Percentiles rank a stretch among this genome's conserved stretches.
These are phyloP conservation scores for Megacollybia marginata DNA, from an alignment of 768 basidiomycete genomes.

Conservation along the genomic window DNA sequence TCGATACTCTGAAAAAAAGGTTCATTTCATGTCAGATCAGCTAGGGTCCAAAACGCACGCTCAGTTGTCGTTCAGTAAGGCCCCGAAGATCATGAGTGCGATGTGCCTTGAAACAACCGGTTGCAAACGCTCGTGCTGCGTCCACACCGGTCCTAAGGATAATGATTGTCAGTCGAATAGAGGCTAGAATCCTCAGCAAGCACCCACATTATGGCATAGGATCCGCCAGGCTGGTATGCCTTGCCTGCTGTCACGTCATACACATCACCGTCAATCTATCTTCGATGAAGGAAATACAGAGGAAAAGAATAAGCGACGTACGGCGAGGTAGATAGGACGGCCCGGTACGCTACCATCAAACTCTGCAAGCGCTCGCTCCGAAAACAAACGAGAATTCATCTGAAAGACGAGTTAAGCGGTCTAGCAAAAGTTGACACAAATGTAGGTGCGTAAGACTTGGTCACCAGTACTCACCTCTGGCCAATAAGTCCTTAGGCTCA, in stretches of 20 bases:
- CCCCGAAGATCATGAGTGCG: slow-evolving; percentile 88
- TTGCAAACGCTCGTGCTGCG: slow-evolving; percentile 88
- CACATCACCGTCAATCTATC: slow-evolving; percentile 83
- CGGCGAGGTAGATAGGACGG: slow-evolving; percentile 80
- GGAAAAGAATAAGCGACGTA: slow-evolving; percentile 26
- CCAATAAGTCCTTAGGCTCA: slow-evolving; percentile 51
- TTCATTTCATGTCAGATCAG: background rate
- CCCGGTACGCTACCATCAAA: slow-evolving; percentile 65
- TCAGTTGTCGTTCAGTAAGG: slow-evolving; percentile 60
- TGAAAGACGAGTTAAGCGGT: background rate
- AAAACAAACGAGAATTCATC: slow-evolving; percentile 60
- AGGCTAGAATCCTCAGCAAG: slow-evolving; percentile 1
- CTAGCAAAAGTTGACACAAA: background rate
- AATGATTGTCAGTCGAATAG: slow-evolving; percentile 5
- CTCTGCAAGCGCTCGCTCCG: slow-evolving; percentile 55
- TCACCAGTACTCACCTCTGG: slow-evolving; percentile 36
- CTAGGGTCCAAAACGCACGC: slow-evolving; percentile 37
- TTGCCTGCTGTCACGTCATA: slow-evolving; percentile 82
- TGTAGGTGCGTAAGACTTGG: background rate
- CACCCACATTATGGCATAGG: slow-evolving; percentile 66
- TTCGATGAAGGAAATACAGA: slow-evolving; percentile 8
- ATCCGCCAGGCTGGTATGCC: slow-evolving; percentile 85
- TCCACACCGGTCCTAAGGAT: slow-evolving; percentile 64
- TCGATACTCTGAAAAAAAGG: slow-evolving; percentile 47
- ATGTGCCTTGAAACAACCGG: slow-evolving; percentile 89